These are phyloP conservation scores for Apiotrichum mycotoxinovorans DNA, from an alignment of 1,284 basidiomycete genomes.

Conservation along the genomic window DNA sequence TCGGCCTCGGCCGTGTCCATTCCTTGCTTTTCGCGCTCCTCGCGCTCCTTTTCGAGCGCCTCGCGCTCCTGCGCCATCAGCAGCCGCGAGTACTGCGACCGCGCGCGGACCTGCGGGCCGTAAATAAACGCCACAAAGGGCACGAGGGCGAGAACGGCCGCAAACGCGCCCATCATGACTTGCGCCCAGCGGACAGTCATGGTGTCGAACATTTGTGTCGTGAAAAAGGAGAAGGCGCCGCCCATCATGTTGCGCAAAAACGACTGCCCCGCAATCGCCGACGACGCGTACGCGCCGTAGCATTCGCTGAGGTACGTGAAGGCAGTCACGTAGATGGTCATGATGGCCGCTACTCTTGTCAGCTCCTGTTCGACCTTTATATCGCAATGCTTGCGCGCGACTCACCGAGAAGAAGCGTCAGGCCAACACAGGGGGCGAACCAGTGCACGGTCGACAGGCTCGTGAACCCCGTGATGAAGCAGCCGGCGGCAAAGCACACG, in stretches of 20 bases:
- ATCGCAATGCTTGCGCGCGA: neutral
- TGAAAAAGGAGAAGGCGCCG: conserved; percentile 19
- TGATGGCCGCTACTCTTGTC: conserved; percentile 8
- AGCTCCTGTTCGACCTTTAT: neutral
- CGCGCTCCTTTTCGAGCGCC: conserved; percentile 29
- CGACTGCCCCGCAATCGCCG: conserved; percentile 16
- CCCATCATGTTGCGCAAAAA: conserved; percentile 17
- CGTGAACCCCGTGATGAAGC: conserved; percentile 55
- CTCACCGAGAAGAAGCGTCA: conserved; percentile 3
- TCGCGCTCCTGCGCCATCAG: conserved; percentile 42
- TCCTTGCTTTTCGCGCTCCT: conserved; percentile 6
- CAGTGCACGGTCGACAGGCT: conserved; percentile 32
- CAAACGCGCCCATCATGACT: conserved; percentile 17
- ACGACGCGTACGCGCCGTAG: conserved; percentile 19
- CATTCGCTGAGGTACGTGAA: conserved; percentile 15
- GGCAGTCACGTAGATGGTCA: conserved; percentile 16
- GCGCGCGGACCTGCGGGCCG: conserved; percentile 39
- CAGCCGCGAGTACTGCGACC: conserved; percentile 34
- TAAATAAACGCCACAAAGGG: conserved; percentile 43
- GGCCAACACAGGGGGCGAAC: conserved; percentile 22
- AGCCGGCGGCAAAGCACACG: conserved; percentile 60
- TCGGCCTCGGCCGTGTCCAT: conserved; percentile 13
- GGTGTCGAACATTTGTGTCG: conserved; percentile 15
- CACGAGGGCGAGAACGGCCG: conserved; percentile 28
- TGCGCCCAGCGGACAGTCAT: conserved; percentile 19